Evolutionary conservation across 257 asterid genomes (phyloP).

Genomic region (Primulina eburnea): DNA sequence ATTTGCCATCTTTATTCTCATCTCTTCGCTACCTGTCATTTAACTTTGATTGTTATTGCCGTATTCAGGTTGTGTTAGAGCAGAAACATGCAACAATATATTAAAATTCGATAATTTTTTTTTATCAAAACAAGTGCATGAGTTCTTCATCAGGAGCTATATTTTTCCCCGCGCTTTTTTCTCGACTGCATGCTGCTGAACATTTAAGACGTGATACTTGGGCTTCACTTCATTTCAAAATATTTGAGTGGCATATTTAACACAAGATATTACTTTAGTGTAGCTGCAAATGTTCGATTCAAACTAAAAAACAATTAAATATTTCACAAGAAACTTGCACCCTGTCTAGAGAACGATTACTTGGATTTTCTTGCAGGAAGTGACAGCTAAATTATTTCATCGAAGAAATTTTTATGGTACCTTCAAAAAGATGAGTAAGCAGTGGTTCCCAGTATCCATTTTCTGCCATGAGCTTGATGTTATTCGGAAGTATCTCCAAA

Average conservation of each 20-base stretch:
- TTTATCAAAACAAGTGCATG: no score
- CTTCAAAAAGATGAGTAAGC: slow-evolving; percentile 56
- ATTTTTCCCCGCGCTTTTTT: background rate
- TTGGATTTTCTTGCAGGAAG: background rate
- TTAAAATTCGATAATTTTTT: no score
- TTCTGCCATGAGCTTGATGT: slow-evolving; percentile 85
- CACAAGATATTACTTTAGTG: background rate
- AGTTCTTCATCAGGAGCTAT: background rate
- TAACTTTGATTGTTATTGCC: background rate
- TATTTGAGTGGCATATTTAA: background rate
- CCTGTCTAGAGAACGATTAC: background rate
- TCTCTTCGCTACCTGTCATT: slow-evolving; percentile 58
- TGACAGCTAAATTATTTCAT: background rate
- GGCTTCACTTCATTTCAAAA: background rate
- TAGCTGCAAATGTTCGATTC: no score
- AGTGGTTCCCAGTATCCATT: slow-evolving; percentile 77
- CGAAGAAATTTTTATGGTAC: slow-evolving; percentile 28
- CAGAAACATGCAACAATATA: background rate
- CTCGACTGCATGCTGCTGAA: background rate
- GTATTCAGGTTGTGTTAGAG: background rate
- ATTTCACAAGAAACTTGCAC: background rate
- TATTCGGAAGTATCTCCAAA: slow-evolving; percentile 52
- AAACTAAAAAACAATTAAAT: background rate
- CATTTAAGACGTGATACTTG: background rate
- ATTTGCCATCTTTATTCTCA: slow-evolving; percentile 62